Conservation (phyloP, 768 basidiomycete genomes). For the Lactarius evosmus region DNA sequence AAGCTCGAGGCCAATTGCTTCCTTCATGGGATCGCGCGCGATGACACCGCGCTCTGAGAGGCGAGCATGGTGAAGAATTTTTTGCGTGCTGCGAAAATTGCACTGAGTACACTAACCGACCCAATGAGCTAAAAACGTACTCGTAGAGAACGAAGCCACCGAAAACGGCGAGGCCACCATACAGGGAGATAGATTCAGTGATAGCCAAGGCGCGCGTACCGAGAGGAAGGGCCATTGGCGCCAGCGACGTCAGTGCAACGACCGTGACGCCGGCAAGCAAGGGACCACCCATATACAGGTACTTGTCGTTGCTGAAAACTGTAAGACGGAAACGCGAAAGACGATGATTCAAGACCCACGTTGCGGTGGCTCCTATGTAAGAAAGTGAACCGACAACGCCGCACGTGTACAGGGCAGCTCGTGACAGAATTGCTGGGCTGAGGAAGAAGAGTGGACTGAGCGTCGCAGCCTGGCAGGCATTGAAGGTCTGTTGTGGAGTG, state of each 20-base stretch:
- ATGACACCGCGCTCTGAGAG: slow-evolving; percentile 66
- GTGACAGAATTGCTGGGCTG: slow-evolving; percentile 76
- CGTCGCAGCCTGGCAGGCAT: slow-evolving; percentile 81
- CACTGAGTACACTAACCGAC: not conserved
- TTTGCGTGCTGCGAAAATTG: slow-evolving; percentile 62
- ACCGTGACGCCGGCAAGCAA: slow-evolving; percentile 87
- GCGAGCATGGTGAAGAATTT: slow-evolving; percentile 74
- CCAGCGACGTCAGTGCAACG: slow-evolving; percentile 80
- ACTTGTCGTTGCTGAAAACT: slow-evolving; percentile 61
- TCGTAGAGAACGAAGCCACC: slow-evolving; percentile 84
- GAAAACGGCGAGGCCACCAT: slow-evolving; percentile 88
- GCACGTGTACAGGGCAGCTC: slow-evolving; percentile 84
- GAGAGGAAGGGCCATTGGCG: slow-evolving; percentile 85
- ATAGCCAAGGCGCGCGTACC: slow-evolving; percentile 74
- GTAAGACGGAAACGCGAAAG: not conserved
- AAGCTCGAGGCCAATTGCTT: slow-evolving; percentile 74
- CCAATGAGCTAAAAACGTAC: slow-evolving; percentile 40
- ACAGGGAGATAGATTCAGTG: slow-evolving; percentile 74
- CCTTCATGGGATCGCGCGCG: slow-evolving; percentile 70
- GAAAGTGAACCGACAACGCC: slow-evolving; percentile 84
- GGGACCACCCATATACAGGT: slow-evolving; percentile 82
- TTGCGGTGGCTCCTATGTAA: slow-evolving; percentile 87
- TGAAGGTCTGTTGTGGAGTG: slow-evolving; percentile 58
- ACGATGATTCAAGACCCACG: slow-evolving; percentile 38
- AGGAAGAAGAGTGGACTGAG: slow-evolving; percentile 89